Percentiles rank a stretch among this genome's conserved stretches.
These are phyloP conservation scores for Pythium guiyangense DNA, from an alignment of 352 stramenopile genomes.

Conservation along the genomic window DNA sequence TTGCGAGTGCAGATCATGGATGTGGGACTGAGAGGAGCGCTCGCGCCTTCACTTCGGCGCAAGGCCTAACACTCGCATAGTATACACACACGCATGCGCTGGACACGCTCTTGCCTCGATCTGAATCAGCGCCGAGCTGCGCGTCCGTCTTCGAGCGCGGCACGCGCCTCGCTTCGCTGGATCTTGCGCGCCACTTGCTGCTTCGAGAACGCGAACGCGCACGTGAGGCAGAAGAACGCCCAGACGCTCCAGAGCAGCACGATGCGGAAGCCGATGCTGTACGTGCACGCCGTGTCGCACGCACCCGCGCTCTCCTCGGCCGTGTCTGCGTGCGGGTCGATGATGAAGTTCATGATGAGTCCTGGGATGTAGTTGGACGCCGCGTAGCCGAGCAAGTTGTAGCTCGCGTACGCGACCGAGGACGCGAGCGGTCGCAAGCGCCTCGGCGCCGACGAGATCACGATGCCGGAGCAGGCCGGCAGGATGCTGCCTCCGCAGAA, in stretches of 20 bases:
- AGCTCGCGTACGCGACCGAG: slow-evolving; percentile 75
- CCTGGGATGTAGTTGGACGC: slow-evolving; percentile 82
- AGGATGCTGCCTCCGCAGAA: slow-evolving; percentile 73
- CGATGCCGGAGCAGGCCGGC: slow-evolving; percentile 78
- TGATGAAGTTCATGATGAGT: slow-evolving; percentile 80
- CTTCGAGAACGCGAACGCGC: slow-evolving; percentile 17
- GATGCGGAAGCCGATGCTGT: slow-evolving; percentile 80
- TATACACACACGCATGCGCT: slow-evolving; percentile 5
- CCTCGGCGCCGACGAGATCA: slow-evolving; percentile 65
- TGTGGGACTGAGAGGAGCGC: neutral
- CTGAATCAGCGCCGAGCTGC: neutral
- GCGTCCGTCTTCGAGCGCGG: slow-evolving; percentile 6
- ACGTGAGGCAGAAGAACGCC: slow-evolving; percentile 67
- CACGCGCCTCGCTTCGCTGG: slow-evolving; percentile 1
- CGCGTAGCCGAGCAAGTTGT: slow-evolving; percentile 85
- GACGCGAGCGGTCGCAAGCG: slow-evolving; percentile 64
- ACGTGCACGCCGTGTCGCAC: slow-evolving; percentile 73
- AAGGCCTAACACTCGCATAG: slow-evolving; percentile 1
- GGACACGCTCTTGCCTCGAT: neutral
- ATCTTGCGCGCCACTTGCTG: slow-evolving; percentile 4
- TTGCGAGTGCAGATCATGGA: neutral
- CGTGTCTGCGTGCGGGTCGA: slow-evolving; percentile 30
- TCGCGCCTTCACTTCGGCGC: neutral
- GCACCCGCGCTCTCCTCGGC: slow-evolving; percentile 18
- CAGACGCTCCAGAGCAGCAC: slow-evolving; percentile 70